Evolutionary conservation across 192 early-diverging fungal genomes (phyloP).

Genomic region (Coemansia biformis): DNA sequence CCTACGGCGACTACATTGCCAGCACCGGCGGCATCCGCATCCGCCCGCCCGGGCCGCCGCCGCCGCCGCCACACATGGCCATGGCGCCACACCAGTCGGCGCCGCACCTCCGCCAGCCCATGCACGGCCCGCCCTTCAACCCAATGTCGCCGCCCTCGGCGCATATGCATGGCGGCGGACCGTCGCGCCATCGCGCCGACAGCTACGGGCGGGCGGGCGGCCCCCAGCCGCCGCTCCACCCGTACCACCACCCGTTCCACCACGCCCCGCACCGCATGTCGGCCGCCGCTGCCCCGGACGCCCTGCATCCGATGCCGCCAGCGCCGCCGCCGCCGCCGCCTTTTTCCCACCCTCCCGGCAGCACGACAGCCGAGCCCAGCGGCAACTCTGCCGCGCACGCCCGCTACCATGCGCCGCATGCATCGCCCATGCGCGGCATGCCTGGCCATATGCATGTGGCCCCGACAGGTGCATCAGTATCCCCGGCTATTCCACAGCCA

Average conservation of each 20-base stretch:
- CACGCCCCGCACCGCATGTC: neutral
- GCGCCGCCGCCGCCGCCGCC: neutral
- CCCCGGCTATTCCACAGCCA: constrained; percentile 1
- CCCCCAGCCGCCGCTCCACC: neutral
- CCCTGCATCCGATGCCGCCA: too few species aligned
- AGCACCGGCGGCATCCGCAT: constrained; percentile 40
- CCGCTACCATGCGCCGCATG: constrained; percentile 3
- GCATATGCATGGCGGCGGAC: constrained; percentile 6
- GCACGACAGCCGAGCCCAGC: constrained; percentile 1
- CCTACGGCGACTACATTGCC: constrained; percentile 42
- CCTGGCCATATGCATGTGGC: constrained; percentile 12
- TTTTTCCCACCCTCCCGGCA: constrained; percentile 3
- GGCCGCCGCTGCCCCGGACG: too few species aligned
- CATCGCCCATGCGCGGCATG: constrained; percentile 7
- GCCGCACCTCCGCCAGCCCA: constrained; percentile 5
- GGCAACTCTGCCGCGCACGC: constrained; percentile 3
- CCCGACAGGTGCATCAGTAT: constrained; percentile 1
- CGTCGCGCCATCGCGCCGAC: constrained; percentile 9
- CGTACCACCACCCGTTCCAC: constrained; percentile 1
- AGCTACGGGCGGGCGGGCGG: constrained; percentile 8
- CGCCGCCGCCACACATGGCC: constrained; percentile 2
- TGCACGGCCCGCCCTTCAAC: constrained; percentile 14
- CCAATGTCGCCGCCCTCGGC: constrained; percentile 9
- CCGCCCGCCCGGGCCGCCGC: constrained; percentile 19
- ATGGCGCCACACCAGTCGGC: constrained; percentile 5